Conservation (phyloP, 2,329 filamentous ascomycete genomes). For the Colletotrichum musicola region DNA sequence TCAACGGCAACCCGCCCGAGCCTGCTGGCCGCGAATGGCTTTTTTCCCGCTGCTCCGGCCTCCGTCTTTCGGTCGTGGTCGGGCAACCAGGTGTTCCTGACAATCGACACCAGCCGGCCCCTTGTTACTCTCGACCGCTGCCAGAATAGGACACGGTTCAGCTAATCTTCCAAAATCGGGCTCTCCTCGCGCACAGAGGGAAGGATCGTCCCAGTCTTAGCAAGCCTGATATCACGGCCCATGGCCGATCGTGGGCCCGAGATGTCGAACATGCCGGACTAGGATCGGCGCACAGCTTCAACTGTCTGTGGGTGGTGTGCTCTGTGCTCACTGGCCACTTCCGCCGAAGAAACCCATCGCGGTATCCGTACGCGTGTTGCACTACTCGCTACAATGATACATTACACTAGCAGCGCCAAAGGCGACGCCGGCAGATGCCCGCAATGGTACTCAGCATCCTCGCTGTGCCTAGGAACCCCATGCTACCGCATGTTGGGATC, state of each 20-base stretch:
- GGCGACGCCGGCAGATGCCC: constrained; percentile 24
- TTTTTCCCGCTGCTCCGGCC: constrained; percentile 12
- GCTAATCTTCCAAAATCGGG: constrained; percentile 1
- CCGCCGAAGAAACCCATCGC: constrained; percentile 3
- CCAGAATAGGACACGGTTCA: constrained; percentile 9
- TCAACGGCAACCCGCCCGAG: constrained; percentile 13
- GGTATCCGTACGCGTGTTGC: not conserved
- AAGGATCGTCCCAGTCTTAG: constrained; percentile 16
- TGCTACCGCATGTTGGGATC: constrained; percentile 1
- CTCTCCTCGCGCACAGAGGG: constrained; percentile 18
- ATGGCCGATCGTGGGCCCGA: constrained; percentile 29
- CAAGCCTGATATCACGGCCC: constrained; percentile 16
- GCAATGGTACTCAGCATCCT: constrained; percentile 19
- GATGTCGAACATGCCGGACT: constrained; percentile 30
- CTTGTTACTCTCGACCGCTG: constrained; percentile 4
- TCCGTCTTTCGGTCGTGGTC: not conserved
- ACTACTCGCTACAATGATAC: not conserved
- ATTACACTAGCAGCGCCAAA: constrained; percentile 20
- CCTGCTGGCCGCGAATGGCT: constrained; percentile 8
- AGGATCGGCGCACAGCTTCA: constrained; percentile 37
- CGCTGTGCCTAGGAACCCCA: constrained; percentile 7
- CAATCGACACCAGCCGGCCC: not conserved
- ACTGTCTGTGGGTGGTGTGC: constrained; percentile 36
- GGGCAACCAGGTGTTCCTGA: constrained; percentile 8
- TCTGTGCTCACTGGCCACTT: constrained; percentile 24